Conservation (phyloP, 805 yeast species). For the Kuraishia floccosa region DNA sequence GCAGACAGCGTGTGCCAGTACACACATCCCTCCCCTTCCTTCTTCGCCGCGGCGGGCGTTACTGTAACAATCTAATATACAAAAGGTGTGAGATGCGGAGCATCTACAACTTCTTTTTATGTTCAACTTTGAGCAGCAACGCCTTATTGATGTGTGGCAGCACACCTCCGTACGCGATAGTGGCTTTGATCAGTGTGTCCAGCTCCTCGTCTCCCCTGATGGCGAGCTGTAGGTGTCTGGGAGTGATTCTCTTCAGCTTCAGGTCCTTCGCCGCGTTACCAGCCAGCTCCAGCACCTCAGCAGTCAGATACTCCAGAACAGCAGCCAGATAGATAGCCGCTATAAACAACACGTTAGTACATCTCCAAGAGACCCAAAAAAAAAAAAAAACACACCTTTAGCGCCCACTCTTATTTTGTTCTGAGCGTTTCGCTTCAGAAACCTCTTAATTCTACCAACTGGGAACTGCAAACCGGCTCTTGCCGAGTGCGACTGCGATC, state of each 20-base stretch:
- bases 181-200: conserved; percentile 89
- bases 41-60: too few species aligned
- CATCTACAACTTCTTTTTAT: conserved; percentile 24
- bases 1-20: too few species aligned
- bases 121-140: conserved; percentile 65
- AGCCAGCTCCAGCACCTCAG: conserved; percentile 94
- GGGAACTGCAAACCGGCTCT: conserved; percentile 96
- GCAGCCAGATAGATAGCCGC: conserved; percentile 95
- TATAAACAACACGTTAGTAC: conserved; percentile 7
- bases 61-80: too few species aligned
- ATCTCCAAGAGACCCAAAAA: neutral
- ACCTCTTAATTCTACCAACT: conserved; percentile 97
- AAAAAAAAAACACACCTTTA: conserved; percentile 8
- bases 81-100: too few species aligned
- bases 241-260: conserved; percentile 93
- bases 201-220: conserved; percentile 98
- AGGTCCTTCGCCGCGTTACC: conserved; percentile 97
- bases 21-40: too few species aligned
- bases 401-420: conserved; percentile 65
- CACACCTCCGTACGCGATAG: conserved; percentile 98
- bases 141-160: conserved; percentile 88
- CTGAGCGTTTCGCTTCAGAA: conserved; percentile 83
- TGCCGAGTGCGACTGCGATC: conserved; percentile 81
- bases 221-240: conserved; percentile 96
- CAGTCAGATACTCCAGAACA: conserved; percentile 90